A percentile compares a stretch with the other conserved stretches of the same genome.
Evolutionary conservation across 352 stramenopile genomes (phyloP).

Genomic region (Pythium monospermum): DNA sequence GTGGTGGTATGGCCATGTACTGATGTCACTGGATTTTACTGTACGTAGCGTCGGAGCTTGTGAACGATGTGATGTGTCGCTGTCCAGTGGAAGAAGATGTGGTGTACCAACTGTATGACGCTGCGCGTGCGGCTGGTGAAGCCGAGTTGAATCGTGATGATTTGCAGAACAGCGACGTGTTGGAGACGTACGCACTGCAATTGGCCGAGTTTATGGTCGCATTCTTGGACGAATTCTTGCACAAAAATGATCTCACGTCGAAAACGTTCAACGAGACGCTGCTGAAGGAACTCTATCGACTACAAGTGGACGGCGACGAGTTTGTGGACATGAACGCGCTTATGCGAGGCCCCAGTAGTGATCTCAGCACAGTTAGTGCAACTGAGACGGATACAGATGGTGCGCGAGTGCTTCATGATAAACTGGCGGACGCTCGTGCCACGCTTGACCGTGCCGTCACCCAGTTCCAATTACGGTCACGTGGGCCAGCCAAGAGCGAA

Average conservation of each 20-base stretch:
- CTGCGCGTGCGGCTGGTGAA: conserved; percentile 25
- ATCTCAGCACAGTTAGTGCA: too few relatives aligned
- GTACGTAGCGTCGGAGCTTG: conserved; percentile 7
- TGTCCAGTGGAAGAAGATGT: conserved; percentile 37
- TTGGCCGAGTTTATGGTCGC: conserved; percentile 49
- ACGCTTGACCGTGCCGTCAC: conserved; percentile 34
- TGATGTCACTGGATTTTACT: too few relatives aligned
- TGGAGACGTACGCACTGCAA: conserved; percentile 37
- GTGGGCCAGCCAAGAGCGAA: conserved; percentile 25
- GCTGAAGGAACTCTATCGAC: conserved; percentile 39
- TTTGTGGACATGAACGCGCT: conserved; percentile 24
- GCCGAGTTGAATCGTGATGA: conserved; percentile 38
- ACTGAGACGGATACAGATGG: conserved; percentile 28
- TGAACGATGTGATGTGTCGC: conserved; percentile 24
- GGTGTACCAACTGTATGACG: conserved; percentile 29
- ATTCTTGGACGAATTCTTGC: conserved; percentile 25
- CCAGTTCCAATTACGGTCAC: conserved; percentile 35
- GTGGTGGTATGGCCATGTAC: conserved; percentile 15
- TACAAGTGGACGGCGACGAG: conserved; percentile 17
- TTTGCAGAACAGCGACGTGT: conserved; percentile 28
- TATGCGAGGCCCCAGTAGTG: background rate
- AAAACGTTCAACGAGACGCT: conserved; percentile 41
- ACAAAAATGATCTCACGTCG: conserved; percentile 32
- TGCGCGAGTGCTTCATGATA: conserved; percentile 30
- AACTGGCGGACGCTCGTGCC: conserved; percentile 28